Base-by-base conservation (phyloP, 148 eudicot genomes). In the Silene uniflora region DNA sequence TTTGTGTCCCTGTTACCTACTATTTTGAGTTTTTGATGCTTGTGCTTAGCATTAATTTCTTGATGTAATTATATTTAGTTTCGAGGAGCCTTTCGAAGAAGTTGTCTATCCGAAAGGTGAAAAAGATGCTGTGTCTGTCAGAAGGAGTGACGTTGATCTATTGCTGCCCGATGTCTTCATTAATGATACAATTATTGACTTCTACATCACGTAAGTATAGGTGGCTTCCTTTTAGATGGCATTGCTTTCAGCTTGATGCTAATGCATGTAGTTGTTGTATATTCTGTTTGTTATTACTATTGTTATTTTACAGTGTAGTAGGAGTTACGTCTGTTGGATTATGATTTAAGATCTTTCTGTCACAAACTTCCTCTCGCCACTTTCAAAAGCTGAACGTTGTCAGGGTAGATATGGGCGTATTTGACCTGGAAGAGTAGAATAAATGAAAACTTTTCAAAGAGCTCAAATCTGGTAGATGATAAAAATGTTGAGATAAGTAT, bases 121-220 rank as follows among this genome's bases (percentile, higher is more conserved):
- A 74, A 73, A 78, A 73, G 97, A 95, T 92, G 92, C 99, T 73
- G 98, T 95, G 73, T 88, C 92, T 32, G 88, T 95, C 56, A 85
- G 91, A 83, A 95, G 90, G 85, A 86, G 92, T 78, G 99, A 95
- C 74, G 86, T 92, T 60, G 99, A 91, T 83, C 77, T 91, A 54
- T 85, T 95, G 76, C 84, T 80, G 68, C 99, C 99, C 16, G 98
- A 92, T 75, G 86, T 83, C 47, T 95, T 90, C 81, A 76, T 95
- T 74, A 95, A 95, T 64, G 99, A 95, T 73, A 95, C 98, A 44
- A 89, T 95, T 69, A 91, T 95, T 65, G 99, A 95, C 83, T 95
- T 95, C 64, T 95, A 95, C 75, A 88, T 92, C 81, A 95, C 82
- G 99, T 95, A 85, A 76, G 97, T 82, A 76, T 60, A 52, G 73